Evolutionary conservation across 176 grass and related monocot species (phyloP), one percentile per base, ranked within the genome.

Genomic region (Miscanthus lutarioriparius): DNA sequence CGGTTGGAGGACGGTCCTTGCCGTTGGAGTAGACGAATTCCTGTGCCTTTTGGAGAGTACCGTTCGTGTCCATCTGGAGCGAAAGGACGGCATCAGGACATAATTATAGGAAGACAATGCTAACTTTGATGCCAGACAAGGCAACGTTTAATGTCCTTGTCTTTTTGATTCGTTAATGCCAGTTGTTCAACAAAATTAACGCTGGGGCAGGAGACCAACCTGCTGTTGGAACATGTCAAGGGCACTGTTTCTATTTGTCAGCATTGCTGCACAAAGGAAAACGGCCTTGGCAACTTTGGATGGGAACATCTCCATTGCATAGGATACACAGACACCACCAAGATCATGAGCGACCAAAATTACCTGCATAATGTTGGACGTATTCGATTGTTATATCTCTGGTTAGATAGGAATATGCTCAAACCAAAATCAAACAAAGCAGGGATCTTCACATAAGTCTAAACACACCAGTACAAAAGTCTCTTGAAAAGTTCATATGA

Each of bases 271-370:
- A 81, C 90, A 94, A 28, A 99, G 87, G 74, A 96, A 99, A 79
- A 96, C 44, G 10, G 96, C 93, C 72, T 99, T 99, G 66, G 84
- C 87, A 74, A 99, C 45, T 79, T 92, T 99, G 12, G 39, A 81
- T 17, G 96, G 91, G 63, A 94, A 89, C 85, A 77, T 89, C 73
- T 99, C 96, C 96, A 99, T 94, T 40, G 88, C 89, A 64, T 92
- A 91, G 14, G 96, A 99, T 92, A 99, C 71, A 70, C 96, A 96
- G 43, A 86, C 86, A 76, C 96, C 96, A 49, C 93, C 96, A 27
- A 99, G 78, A 89, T 96, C 96, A 88, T 99, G 96, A 16, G 88
- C 96, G 23, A 99, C 91, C 72, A 99, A 91, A 79, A 99, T 94
- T 59, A 94, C 96, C 96, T 99, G 84, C 35, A 36, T 45, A 59